These are phyloP conservation scores for Arbutus unedo DNA, from an alignment of 148 eudicot genomes.

Conservation along the genomic window DNA sequence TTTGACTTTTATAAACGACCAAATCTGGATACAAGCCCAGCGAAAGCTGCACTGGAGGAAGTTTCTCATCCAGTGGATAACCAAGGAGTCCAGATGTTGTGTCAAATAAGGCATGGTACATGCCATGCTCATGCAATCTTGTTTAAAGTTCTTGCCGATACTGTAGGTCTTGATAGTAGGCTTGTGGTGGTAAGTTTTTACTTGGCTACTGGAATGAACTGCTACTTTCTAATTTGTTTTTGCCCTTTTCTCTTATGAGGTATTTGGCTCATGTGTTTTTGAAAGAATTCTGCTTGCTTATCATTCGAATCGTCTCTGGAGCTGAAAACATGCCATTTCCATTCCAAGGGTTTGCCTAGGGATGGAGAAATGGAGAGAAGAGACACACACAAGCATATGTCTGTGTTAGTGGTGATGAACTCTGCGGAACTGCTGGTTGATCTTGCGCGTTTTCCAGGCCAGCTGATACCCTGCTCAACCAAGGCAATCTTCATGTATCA, in stretches of 20 bases:
- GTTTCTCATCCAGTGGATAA: slow-evolving; percentile 41
- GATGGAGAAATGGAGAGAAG: slow-evolving; percentile 58
- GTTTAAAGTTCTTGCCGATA: slow-evolving; percentile 81
- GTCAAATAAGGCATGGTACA: slow-evolving; percentile 78
- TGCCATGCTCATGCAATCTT: slow-evolving; percentile 82
- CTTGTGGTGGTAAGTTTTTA: slow-evolving; percentile 66
- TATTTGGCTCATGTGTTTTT: too few relatives aligned
- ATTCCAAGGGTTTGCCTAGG: slow-evolving; percentile 62
- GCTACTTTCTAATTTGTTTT: background rate
- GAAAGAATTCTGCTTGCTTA: background rate
- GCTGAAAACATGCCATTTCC: background rate
- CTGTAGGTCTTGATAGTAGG: slow-evolving; percentile 66
- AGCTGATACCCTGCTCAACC: slow-evolving; percentile 65
- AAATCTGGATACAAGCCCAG: slow-evolving; percentile 51
- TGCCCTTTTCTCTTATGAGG: background rate
- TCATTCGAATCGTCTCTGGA: background rate
- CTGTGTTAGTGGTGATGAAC: slow-evolving; percentile 59
- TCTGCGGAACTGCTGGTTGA: slow-evolving; percentile 72
- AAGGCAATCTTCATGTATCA: slow-evolving; percentile 68
- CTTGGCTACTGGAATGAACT: slow-evolving; percentile 9
- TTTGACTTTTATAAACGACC: slow-evolving; percentile 66
- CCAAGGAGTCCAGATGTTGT: slow-evolving; percentile 71
- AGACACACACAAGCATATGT: slow-evolving; percentile 74
- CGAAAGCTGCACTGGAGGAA: slow-evolving; percentile 50
- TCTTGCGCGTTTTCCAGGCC: slow-evolving; percentile 76